These are phyloP conservation scores for Sporothrix schenckii DNA, from an alignment of 2,329 filamentous ascomycete species.

Conservation along the genomic window DNA sequence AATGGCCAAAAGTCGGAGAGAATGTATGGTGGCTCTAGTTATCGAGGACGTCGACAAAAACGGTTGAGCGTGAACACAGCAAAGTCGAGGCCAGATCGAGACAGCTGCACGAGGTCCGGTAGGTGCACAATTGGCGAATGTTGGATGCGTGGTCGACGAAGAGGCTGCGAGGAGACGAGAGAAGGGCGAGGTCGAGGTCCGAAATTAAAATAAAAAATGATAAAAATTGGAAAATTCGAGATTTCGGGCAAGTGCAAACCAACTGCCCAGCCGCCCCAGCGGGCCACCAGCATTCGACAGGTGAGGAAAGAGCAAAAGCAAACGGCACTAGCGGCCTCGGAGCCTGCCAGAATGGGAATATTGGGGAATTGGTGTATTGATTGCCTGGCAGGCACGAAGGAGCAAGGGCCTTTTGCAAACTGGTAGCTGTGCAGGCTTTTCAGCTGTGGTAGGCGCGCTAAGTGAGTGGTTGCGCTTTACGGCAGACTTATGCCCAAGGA, in stretches of 20 bases:
- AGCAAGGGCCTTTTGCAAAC: neutral
- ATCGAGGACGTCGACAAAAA: neutral
- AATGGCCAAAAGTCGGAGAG: neutral
- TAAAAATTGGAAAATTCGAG: slow-evolving; percentile 28
- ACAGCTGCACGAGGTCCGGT: neutral
- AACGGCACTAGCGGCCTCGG: slow-evolving; percentile 16
- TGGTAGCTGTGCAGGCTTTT: slow-evolving; percentile 24
- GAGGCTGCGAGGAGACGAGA: neutral
- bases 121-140: slow-evolving; percentile 12
- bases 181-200: slow-evolving; percentile 20
- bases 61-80: neutral
- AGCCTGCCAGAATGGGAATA: slow-evolving; percentile 13
- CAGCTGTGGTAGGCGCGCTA: slow-evolving; percentile 19
- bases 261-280: neutral
- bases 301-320: slow-evolving; percentile 6
- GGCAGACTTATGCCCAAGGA: slow-evolving; percentile 8
- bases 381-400: slow-evolving; percentile 10
- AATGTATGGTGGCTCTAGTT: neutral
- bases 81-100: neutral
- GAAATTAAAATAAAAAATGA: slow-evolving; percentile 23
- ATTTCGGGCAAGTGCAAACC: slow-evolving; percentile 26
- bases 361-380: neutral
- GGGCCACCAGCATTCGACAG: slow-evolving; percentile 19
- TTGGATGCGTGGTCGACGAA: slow-evolving; percentile 11
- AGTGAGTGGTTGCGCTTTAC: slow-evolving; percentile 25